These are phyloP conservation scores for Lagerstroemia speciosa DNA, from an alignment of 345 rosid species.

Conservation along the genomic window DNA sequence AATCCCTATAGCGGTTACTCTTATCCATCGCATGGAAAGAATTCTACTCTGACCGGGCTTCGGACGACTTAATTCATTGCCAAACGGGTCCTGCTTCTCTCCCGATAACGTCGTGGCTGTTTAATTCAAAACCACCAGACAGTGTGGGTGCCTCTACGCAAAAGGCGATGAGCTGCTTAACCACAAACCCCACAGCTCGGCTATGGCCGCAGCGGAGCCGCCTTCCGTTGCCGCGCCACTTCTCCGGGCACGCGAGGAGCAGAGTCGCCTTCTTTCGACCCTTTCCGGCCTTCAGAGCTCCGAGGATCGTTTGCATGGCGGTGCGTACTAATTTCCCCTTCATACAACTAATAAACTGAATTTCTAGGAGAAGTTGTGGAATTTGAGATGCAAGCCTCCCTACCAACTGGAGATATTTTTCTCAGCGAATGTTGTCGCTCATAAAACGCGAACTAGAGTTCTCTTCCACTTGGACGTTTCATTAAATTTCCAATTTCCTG, in stretches of 20 bases:
- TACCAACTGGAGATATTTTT: too few species aligned
- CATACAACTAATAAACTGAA: not conserved
- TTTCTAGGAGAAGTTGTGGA: too few species aligned
- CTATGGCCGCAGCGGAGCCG: slow-evolving; percentile 16
- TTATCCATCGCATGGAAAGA: too few species aligned
- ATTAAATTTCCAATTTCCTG: not conserved
- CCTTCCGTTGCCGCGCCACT: slow-evolving; percentile 13
- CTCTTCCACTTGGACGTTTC: not conserved
- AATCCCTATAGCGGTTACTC: too few species aligned
- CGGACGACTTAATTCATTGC: too few species aligned
- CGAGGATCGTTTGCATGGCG: slow-evolving; percentile 77
- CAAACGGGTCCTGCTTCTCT: too few species aligned
- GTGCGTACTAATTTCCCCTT: slow-evolving; percentile 29
- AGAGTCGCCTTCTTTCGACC: slow-evolving; percentile 18
- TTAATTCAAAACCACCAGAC: too few species aligned
- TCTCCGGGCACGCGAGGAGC: slow-evolving; percentile 15
- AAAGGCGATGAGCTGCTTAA: too few species aligned
- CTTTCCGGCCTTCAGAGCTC: slow-evolving; percentile 22
- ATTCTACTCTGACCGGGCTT: too few species aligned
- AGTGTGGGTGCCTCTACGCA: too few species aligned
- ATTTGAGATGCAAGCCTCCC: too few species aligned
- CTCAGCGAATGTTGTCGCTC: not conserved
- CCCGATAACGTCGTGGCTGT: too few species aligned
- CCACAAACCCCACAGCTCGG: slow-evolving; percentile 33
- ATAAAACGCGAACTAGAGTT: not conserved